Evolutionary conservation across 306 rosid species (phyloP), one percentile per base, ranked within the genome.

Genomic region (Dalbergia cultrata): DNA sequence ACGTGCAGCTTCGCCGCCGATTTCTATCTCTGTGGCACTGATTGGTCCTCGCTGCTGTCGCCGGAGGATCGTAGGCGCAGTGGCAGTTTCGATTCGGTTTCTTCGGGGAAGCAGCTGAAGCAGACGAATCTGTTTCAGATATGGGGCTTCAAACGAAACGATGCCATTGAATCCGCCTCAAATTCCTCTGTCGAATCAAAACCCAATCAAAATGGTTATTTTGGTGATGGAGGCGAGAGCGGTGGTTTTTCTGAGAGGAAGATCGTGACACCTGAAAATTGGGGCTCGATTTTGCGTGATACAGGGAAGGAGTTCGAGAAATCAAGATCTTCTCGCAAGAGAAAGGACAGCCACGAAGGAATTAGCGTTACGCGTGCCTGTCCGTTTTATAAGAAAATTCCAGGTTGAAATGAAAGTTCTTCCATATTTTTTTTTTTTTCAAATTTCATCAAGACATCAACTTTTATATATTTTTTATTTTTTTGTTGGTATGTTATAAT

Each of bases 361-460:
- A 77, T 11, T 80, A 66, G 80, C 62, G 84, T 43, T 50, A 41
- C 80, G 18, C 89, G 84, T 58, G 10, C 85, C 3, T 88, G 91
- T 26, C 91, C 91, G 35, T 88, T 85, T 71, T 88, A 88, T 64
- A 88, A 88, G 76, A 88, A 88, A 80, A 85, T 88, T 41, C 86
- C 89, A 79, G 91, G 91, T 87, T 85, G 39, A 79, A 53, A 22
- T 61, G 22, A 52, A 63, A 22, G 31, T 60, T 59, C 33, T 75
- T 50, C 18, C 54, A 13, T n/a, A n/a, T n/a, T n/a, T 50, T 53
- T 37, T 7, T 37, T 4, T 37, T 37, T 59, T 65, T 8, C 9
- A 37, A 1, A 39, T 37, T 56, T 67, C 57, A 50, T 56, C 41
- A 37, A 37, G 41, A 37, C 41, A 37, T 37, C 34, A 72, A n/a